Evolutionary conservation across 306 rosid species (phyloP), one percentile per base, ranked within the genome.

Genomic region (Castanospermum australe): DNA sequence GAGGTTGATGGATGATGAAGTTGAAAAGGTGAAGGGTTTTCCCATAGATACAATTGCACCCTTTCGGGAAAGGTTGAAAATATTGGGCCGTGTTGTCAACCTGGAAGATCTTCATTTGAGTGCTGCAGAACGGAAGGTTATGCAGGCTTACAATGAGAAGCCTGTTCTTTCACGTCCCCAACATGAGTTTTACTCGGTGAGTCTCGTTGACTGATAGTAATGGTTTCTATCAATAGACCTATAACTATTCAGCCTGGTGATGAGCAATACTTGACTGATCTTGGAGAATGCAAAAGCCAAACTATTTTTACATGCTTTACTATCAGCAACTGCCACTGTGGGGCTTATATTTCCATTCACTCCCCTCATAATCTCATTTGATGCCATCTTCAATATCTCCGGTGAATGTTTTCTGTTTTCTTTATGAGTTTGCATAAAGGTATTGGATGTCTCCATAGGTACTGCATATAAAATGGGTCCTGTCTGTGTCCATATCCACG

Each of bases 111-210:
- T 96, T 85, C 93, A 88, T 65, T 79, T 96, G 83, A 89, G 91
- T 79, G 92, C 90, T 8, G 85, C 99, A 6, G 98, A 96, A 84
- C 75, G 97, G 71, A 93, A 87, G 82, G 90, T 96, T 38, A 91
- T 96, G 93, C 98, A 93, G 83, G 98, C 99, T 78, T 96, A 96
- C 87, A 96, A 96, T 78, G 99, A 96, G 79, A 96, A 96, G 79
- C 99, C 99, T 4, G 99, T 96, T 64, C 98, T 96, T 79, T 96
- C 99, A 1, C 99, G 99, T 61, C 99, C 99, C 52, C 99, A 96
- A 71, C 99, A 96, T 6, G 92, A 91, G 88, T 96, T 96, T 86
- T 92, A 90, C 86, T 44, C 62, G 17, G 99, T 96, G 81, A 75
- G 93, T 71, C 65, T 52, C 62, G 7, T 76, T 38, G 36, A 42